These are phyloP conservation scores for Sabuloglossum arenarium DNA, from an alignment of 495 filamentous ascomycete genomes.

Conservation along the genomic window DNA sequence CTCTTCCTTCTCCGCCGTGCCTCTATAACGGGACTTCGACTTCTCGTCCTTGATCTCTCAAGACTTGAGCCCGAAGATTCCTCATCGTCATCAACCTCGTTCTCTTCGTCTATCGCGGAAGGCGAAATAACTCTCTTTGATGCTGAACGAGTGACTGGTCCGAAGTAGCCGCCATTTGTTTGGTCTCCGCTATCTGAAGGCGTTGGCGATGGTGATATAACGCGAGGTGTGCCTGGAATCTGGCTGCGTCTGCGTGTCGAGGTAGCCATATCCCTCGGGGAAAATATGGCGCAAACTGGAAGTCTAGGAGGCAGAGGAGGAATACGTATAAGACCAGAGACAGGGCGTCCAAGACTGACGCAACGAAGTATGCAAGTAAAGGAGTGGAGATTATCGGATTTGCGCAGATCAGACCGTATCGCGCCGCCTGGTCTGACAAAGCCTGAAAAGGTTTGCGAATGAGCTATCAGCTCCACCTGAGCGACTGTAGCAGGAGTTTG, in stretches of 20 bases:
- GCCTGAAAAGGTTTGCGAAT: not conserved
- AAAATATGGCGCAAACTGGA: not conserved
- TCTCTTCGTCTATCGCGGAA: constrained; percentile 3
- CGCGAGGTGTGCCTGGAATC: constrained; percentile 20
- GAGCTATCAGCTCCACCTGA: not conserved
- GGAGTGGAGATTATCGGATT: not conserved
- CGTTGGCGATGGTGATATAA: constrained; percentile 24
- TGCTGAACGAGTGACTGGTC: constrained; percentile 15
- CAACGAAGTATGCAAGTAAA: not conserved
- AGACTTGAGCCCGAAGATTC: not conserved
- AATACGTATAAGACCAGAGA: not conserved
- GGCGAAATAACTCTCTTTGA: constrained; percentile 9
- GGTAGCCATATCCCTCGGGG: not conserved
- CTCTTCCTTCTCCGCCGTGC: constrained; percentile 1
- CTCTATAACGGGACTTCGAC: constrained; percentile 1
- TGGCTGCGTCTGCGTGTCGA: constrained; percentile 10
- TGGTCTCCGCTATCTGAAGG: constrained; percentile 17
- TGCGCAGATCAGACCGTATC: not conserved
- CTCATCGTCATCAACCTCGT: not conserved
- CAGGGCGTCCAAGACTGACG: not conserved
- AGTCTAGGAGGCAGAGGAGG: not conserved
- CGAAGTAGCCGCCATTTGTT: constrained; percentile 17
- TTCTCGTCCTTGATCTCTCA: constrained; percentile 4
- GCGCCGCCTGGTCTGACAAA: not conserved
- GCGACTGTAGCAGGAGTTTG: not conserved